phyloP scores from a whole-genome alignment of 345 rosid species.

The Arabidopsis thaliana region DNA sequence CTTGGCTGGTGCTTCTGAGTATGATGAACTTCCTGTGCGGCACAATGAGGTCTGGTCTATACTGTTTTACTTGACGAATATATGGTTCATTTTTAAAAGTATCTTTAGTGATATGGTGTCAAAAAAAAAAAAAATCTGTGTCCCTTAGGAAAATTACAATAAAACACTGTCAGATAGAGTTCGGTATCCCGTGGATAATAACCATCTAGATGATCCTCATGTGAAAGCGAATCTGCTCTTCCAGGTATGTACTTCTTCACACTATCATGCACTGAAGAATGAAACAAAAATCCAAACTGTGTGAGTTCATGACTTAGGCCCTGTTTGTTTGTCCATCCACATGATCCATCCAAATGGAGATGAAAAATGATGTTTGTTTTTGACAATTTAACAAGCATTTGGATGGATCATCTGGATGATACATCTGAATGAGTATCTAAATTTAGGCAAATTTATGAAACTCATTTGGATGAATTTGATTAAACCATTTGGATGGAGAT shows the following conservation, averaged over 20 bases:
- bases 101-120: background rate
- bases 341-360: too few relatives aligned
- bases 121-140: background rate
- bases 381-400: too few relatives aligned
- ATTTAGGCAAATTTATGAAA: too few relatives aligned
- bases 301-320: background rate
- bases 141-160: constrained; percentile 77
- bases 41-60: constrained; percentile 80
- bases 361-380: too few relatives aligned
- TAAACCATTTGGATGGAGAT: too few relatives aligned
- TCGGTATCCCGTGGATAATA: constrained; percentile 70
- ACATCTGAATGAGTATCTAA: too few relatives aligned
- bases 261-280: constrained; percentile 15
- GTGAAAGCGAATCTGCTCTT: constrained; percentile 86
- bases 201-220: constrained; percentile 91
- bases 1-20: constrained; percentile 90
- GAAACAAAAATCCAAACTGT: constrained; percentile 1
- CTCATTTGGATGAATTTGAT: too few relatives aligned
- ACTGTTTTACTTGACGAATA: constrained; percentile 53
- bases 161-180: constrained; percentile 77
- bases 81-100: constrained; percentile 5
- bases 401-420: too few relatives aligned
- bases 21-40: constrained; percentile 95
- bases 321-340: too few relatives aligned
- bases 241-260: constrained; percentile 58